Evolutionary conservation across 345 rosid genomes (phyloP), one percentile per base, ranked within the genome.

Genomic region (Aethionema arabicum): DNA sequence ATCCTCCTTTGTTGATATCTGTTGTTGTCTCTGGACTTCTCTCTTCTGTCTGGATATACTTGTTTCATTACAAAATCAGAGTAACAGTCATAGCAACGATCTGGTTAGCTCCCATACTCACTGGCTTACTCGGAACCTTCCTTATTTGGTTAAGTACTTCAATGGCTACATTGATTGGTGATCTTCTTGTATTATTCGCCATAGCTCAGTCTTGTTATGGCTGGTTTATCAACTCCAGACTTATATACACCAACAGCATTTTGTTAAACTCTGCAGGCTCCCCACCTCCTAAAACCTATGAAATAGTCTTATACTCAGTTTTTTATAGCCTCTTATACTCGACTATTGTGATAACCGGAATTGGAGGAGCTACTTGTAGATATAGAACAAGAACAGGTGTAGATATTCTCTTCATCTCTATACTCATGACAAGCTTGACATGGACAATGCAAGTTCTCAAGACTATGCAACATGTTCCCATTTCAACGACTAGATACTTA

Each of bases 391-490:
- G 79, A 46, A 77, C 79, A 11, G 44, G 46, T 43, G 55, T 75
- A 15, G 88, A 86, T 56, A 54, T 61, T 31, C 27, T 78, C 39
- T 83, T 84, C 88, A 85, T 82, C 72, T 11, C 63, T 5, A 11
- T 78, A 12, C 67, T 82, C 73, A 32, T 85, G 61, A 65, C 77
- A 11, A 81, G 83, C 84, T 60, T 86, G 61, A 64, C 68, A 12
- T 91, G 98, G 96, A 82, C 74, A 13, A 73, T 80, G 90, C 96
- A 88, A 59, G 90, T 85, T 53, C 66, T 81, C 61, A 86, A 77
- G 62, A 83, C 86, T 79, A 58, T 77, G 32, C 48, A 82, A 76
- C 66, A 55, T 47, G 79, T 82, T 3, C 72, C 87, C 7, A 57
- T 88, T 32, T 79, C 96, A 1, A 83, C 78, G 39, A 61, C 83